phyloP scores from a whole-genome alignment of 2,329 filamentous ascomycete species.

The Cercospora sp. region DNA sequence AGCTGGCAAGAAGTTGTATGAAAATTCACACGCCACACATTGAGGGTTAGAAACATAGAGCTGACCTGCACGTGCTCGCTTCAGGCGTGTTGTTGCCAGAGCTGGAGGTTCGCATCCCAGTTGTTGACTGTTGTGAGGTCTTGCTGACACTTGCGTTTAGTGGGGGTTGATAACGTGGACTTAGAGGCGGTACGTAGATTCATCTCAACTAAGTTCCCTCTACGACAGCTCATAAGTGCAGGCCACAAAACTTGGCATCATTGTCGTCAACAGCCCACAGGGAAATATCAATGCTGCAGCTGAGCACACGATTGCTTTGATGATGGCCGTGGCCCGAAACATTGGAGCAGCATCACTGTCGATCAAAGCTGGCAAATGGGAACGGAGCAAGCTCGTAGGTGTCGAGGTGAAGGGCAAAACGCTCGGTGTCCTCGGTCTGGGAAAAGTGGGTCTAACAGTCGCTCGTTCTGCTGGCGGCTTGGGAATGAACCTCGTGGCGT shows the following conservation, averaged over 20 bases:
- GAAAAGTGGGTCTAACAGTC: conserved; percentile 68
- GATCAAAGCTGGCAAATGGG: conserved; percentile 70
- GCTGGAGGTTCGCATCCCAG: conserved; percentile 53
- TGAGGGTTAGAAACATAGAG: not conserved
- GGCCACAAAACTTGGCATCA: conserved; percentile 70
- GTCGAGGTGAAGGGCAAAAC: conserved; percentile 77
- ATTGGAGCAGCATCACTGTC: conserved; percentile 68
- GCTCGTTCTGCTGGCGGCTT: conserved; percentile 75
- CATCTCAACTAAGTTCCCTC: not conserved
- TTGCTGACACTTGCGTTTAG: conserved; percentile 36
- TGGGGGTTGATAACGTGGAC: conserved; percentile 81
- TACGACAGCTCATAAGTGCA: not conserved
- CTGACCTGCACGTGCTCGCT: not conserved
- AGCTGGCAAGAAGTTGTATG: conserved; percentile 61
- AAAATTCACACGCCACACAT: not conserved
- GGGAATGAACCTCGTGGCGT: conserved; percentile 72
- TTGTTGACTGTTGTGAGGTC: not conserved
- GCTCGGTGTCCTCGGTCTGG: conserved; percentile 11
- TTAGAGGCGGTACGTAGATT: conserved; percentile 53
- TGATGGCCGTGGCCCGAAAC: conserved; percentile 73
- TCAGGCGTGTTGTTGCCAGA: conserved; percentile 68
- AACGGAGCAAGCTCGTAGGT: conserved; percentile 71
- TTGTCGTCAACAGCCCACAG: conserved; percentile 76
- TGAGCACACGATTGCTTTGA: conserved; percentile 51
- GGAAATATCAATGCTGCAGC: conserved; percentile 76